Evolutionary conservation across 345 rosid genomes (phyloP).

Genomic region (Sisymbrium altissimum): DNA sequence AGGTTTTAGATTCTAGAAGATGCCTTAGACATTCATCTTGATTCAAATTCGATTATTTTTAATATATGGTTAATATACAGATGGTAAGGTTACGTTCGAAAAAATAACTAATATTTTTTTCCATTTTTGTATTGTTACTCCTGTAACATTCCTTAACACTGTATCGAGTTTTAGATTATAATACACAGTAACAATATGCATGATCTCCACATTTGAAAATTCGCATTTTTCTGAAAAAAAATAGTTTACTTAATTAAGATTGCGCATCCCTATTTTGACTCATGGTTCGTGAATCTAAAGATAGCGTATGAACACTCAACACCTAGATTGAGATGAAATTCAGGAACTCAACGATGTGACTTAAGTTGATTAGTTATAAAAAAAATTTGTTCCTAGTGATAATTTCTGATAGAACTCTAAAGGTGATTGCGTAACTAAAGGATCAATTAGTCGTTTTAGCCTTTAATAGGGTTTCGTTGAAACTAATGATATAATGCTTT

Average conservation of each 20-base stretch:
- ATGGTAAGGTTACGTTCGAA: not conserved
- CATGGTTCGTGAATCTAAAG: constrained; percentile 15
- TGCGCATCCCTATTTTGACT: constrained; percentile 11
- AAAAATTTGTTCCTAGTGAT: not conserved
- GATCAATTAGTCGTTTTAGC: constrained; percentile 16
- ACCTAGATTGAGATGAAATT: constrained; percentile 4
- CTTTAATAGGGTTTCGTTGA: not conserved
- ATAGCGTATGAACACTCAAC: constrained; percentile 10
- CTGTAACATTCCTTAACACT: not conserved
- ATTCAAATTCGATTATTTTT: not conserved
- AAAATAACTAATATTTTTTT: not conserved
- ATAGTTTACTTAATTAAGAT: not conserved
- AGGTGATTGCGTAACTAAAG: constrained; percentile 16
- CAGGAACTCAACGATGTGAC: not conserved
- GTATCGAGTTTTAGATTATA: constrained; percentile 1
- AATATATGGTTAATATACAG: not conserved
- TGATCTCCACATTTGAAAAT: constrained; percentile 13
- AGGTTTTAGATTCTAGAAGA: constrained; percentile 19
- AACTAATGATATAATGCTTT: constrained; percentile 15
- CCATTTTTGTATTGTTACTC: not conserved
- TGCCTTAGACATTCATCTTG: constrained; percentile 8
- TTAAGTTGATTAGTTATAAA: not conserved
- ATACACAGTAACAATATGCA: not conserved
- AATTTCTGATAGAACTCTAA: not conserved
- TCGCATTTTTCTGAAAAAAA: not conserved